phyloP scores from a whole-genome alignment of 495 filamentous ascomycete species.

The Lasiosphaeris hirsuta region DNA sequence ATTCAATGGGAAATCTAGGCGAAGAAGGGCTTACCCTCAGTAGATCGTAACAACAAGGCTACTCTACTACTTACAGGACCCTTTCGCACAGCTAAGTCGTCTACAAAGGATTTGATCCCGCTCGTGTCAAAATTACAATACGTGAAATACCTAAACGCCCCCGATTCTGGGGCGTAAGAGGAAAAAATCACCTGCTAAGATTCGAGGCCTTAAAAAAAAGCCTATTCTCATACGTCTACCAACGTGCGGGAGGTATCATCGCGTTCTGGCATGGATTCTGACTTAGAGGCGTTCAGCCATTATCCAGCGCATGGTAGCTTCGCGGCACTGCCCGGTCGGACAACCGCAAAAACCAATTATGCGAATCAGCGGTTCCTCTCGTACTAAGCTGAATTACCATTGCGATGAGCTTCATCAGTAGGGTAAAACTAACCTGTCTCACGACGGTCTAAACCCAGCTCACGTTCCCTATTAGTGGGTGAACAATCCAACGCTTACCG shows the following conservation, averaged over 20 bases:
- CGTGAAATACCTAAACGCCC: constrained; percentile 36
- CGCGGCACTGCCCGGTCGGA: constrained; percentile 62
- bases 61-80: constrained; percentile 62
- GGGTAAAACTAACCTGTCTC: constrained; percentile 56
- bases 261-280: constrained; percentile 63
- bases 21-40: constrained; percentile 58
- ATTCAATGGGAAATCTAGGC: constrained; percentile 44
- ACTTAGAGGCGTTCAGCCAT: constrained; percentile 69
- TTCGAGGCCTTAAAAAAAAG: constrained; percentile 51
- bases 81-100: constrained; percentile 57
- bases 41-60: constrained; percentile 63
- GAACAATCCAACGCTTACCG: constrained; percentile 57
- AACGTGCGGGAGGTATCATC: constrained; percentile 58
- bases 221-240: constrained; percentile 67
- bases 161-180: constrained; percentile 25
- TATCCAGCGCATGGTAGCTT: constrained; percentile 61
- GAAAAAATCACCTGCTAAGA: constrained; percentile 47
- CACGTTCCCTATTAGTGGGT: constrained; percentile 53
- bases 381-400: constrained; percentile 70
- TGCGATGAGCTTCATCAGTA: constrained; percentile 54
- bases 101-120: constrained; percentile 63
- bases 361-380: constrained; percentile 67
- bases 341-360: constrained; percentile 71
- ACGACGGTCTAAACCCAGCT: constrained; percentile 56
- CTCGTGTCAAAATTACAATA: constrained; percentile 60